Base-by-base conservation (phyloP, 495 filamentous ascomycete genomes). In the Echria macrotheca region DNA sequence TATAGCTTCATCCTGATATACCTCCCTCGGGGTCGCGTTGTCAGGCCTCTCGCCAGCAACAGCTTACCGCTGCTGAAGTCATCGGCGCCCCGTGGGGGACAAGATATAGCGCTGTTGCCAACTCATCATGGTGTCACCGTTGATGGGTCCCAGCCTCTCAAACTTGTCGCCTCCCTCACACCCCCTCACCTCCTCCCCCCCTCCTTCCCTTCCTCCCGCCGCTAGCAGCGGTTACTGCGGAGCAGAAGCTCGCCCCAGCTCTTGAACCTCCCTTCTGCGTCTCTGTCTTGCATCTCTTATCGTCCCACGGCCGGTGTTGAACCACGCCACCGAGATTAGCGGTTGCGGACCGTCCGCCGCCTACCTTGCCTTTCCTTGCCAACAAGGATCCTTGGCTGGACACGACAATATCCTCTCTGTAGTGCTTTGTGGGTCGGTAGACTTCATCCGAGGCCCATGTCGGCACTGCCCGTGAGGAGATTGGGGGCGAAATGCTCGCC, bases 1-100 rank as follows among this genome's bases (percentile, higher is more conserved):
- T 62, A 62, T 65, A 65, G 42, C 38, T 21, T 42, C 19, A 18
- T n/a, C 9, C 54, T 56, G 50, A 23, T 65, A 65, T 65, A 62
- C 59, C 18, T 47, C 51, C 57, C 50, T 53, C 35, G 42, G 33
- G 48, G 43, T 44, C 42, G 26, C 48, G 10, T 40, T 29, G 26
- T 50, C 44, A 22, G 47, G 51, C 44, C 44, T 39, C 39, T 23
- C 29, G 23, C 12, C 24, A 53, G 36, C 22, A 40, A 12, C 12
- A 37, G 12, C 14, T 32, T 14, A 32, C 41, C 44, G 38, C 44
- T 46, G 18, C 22, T 36, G 29, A 32, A 18, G 19, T 5, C 24
- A 14, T 22, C 15, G 36, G 38, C 18, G 31, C 36, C 15, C 48
- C 47, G 52, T 56, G 52, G 47, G 47, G 35, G 46, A 40, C 49